phyloP scores from a whole-genome alignment of 805 yeast genomes.

The Saccharomyces eubayanus region DNA sequence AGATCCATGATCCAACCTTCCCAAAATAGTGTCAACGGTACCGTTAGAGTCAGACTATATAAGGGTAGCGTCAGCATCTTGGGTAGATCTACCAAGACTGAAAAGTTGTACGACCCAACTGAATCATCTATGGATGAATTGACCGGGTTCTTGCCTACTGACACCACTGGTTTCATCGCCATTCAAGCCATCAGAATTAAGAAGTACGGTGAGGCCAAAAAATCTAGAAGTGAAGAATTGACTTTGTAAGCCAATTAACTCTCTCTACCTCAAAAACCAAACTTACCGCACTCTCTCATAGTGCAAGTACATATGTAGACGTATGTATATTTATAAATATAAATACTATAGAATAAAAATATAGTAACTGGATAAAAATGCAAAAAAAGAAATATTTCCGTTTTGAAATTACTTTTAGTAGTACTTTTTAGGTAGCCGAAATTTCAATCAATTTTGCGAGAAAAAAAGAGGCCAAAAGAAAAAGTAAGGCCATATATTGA shows the following conservation, averaged over 20 bases:
- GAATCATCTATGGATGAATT: constrained; percentile 99
- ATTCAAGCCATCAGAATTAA: constrained; percentile 97
- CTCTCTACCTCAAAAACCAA: background rate
- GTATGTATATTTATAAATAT: background rate
- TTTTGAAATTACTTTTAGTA: background rate
- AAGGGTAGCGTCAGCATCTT: constrained; percentile 78
- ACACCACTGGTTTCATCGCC: constrained; percentile 94
- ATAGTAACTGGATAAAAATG: background rate
- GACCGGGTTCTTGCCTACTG: constrained; percentile 95
- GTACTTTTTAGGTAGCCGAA: background rate
- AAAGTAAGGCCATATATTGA: background rate
- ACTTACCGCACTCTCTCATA: background rate
- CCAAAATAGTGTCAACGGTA: constrained; percentile 91
- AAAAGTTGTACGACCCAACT: constrained; percentile 93
- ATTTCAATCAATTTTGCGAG: background rate
- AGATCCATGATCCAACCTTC: constrained; percentile 92
- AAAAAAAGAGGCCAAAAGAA: background rate
- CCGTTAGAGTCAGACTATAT: constrained; percentile 87
- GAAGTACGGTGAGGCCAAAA: constrained; percentile 93
- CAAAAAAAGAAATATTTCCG: background rate
- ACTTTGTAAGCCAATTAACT: constrained; percentile 23
- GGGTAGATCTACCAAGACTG: constrained; percentile 94
- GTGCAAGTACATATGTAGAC: background rate
- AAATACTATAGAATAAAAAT: background rate
- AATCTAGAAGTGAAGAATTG: constrained; percentile 55